Evolutionary conservation across 2,329 filamentous ascomycete genomes (phyloP), one percentile per base, ranked within the genome.

Genomic region (Exutisphaerella laricina): DNA sequence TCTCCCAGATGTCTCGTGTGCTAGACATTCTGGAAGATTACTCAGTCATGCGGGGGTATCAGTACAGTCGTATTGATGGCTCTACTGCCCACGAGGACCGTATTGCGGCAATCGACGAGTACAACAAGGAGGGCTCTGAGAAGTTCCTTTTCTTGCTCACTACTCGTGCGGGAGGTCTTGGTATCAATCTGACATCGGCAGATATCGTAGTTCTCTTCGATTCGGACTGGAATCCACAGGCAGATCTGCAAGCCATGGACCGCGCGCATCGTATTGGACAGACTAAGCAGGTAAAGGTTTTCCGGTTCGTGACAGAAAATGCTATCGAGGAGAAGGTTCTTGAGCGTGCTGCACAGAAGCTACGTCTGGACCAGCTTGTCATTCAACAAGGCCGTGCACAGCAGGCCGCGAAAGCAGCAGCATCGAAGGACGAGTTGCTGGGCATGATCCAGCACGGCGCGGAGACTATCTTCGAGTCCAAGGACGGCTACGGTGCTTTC

Each of bases 401-500:
- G 64, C 85, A 84, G 51, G 88, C 88, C 41, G 84, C 83, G 14
- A 96, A 96, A 72, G 85, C 86, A 36, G 88, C 89, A 5, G 88
- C 89, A 1, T 94, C 88, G 49, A 98, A 98, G 68, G 92, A 97
- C 50, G 92, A 98, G 60, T 77, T 98, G 30, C 72, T 98, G 32
- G 92, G 80, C 50, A 98, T 98, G 92, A 98, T 98, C 59, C 92
- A 98, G 64, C 92, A 98, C 59, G 92, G 92, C 48, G 92, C 94
- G n/a, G 88, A 94, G 63, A 88, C 86, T 54, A 85, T 98, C 0
- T 97, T 98, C 69, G 77, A 84, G 54, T 78, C 74, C 32, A 85
- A 87, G 61, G 82, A 81, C 17, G 73, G 77, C 2, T 77, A 77
- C 9, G 83, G 80, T 17, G 62, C 71, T 21, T 68, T 84, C 32